phyloP scores from a whole-genome alignment of 2,329 filamentous ascomycete species.

The Penicillium fuscoglaucum region DNA sequence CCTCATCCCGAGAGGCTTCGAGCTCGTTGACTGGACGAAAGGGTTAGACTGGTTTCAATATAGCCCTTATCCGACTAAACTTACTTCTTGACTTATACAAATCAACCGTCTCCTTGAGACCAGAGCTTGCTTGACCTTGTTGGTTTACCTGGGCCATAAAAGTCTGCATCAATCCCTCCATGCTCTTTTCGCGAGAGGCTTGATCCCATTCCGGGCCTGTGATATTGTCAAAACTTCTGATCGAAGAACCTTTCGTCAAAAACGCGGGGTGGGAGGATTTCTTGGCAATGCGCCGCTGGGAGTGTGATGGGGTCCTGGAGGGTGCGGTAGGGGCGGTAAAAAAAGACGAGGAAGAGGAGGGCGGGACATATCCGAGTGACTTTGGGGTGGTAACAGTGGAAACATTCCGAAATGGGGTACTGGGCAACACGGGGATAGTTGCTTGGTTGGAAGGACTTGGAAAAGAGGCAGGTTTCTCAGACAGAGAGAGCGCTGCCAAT shows the following conservation, averaged over 20 bases:
- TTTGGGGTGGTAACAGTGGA: constrained; percentile 10
- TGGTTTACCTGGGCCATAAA: constrained; percentile 72
- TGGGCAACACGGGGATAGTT: not conserved
- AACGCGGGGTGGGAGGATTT: constrained; percentile 47
- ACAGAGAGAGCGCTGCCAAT: not conserved
- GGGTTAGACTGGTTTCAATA: not conserved
- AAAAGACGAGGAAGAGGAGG: constrained; percentile 28
- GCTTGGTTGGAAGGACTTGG: not conserved
- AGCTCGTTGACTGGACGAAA: constrained; percentile 55
- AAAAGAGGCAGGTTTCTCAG: not conserved
- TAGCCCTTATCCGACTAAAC: constrained; percentile 30
- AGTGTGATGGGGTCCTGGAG: constrained; percentile 21
- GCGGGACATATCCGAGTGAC: constrained; percentile 41
- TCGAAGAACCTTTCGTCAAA: constrained; percentile 74
- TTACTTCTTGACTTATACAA: constrained; percentile 73
- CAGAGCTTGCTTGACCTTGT: constrained; percentile 66
- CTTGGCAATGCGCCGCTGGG: constrained; percentile 26
- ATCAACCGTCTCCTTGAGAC: constrained; percentile 71
- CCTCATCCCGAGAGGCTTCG: constrained; percentile 53
- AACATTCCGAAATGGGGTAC: constrained; percentile 18
- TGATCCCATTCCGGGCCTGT: constrained; percentile 64
- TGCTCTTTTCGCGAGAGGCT: constrained; percentile 70
- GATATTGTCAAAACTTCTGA: constrained; percentile 54
- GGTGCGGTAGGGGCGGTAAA: constrained; percentile 34
- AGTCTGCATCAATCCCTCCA: constrained; percentile 71